Evolutionary conservation across 192 early-diverging fungal genomes (phyloP).

Genomic region (Coemansia sp.): DNA sequence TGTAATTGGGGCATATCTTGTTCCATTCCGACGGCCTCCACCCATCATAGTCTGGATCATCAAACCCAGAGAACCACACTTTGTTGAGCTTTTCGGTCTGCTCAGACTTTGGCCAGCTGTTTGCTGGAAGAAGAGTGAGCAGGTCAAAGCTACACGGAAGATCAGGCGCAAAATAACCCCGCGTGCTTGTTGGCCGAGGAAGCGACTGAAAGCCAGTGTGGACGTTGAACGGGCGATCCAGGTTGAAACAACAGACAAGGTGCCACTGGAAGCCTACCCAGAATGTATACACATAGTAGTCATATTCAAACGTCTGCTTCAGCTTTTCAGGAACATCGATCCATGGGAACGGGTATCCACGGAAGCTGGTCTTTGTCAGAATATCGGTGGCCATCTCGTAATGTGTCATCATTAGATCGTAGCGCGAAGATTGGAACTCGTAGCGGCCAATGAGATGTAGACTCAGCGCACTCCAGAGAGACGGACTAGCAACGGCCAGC

Average conservation of each 20-base stretch:
- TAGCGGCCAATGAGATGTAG: conserved; percentile 46
- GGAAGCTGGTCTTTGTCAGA: conserved; percentile 36
- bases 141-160: conserved; percentile 46
- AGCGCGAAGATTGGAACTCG: conserved; percentile 52
- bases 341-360: conserved; percentile 46
- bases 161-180: conserved; percentile 43
- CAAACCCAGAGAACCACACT: conserved; percentile 47
- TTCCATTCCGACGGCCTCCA: conserved; percentile 47
- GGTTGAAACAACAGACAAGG: conserved; percentile 46
- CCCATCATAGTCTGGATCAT: conserved; percentile 41
- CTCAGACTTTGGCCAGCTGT: conserved; percentile 31
- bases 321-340: conserved; percentile 21
- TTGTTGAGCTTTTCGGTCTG: conserved; percentile 7
- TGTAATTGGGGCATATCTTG: conserved; percentile 42
- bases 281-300: conserved; percentile 54
- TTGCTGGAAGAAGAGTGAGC: conserved; percentile 37
- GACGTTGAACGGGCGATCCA: conserved; percentile 47
- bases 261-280: conserved; percentile 56
- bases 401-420: conserved; percentile 49
- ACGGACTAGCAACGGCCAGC: conserved; percentile 29
- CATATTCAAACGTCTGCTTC: conserved; percentile 49
- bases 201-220: conserved; percentile 20
- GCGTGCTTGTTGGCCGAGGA: conserved; percentile 27
- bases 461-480: conserved; percentile 47
- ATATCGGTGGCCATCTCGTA: conserved; percentile 53